These are phyloP conservation scores for Cetradonia linearis DNA, from an alignment of 495 filamentous ascomycete species.

Conservation along the genomic window DNA sequence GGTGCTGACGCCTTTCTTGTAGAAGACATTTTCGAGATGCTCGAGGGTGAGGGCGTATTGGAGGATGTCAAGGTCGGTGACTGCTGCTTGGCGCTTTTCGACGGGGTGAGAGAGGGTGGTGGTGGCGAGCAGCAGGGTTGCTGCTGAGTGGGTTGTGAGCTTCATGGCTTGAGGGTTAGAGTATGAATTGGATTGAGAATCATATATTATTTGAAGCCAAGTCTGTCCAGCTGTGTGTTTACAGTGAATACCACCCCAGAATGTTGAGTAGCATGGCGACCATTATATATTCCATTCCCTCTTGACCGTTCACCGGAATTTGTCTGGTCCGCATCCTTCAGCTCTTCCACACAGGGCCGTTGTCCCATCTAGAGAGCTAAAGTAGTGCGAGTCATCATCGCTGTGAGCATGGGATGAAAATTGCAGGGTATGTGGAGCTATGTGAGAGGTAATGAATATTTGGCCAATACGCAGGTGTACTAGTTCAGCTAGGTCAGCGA, in stretches of 20 bases:
- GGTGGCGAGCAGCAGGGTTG: constrained; percentile 2
- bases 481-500: background rate
- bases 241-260: too few species aligned
- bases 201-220: background rate
- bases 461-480: background rate
- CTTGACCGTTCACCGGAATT: background rate
- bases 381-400: background rate
- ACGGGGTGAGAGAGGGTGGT: constrained; percentile 2
- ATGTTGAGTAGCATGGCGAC: background rate
- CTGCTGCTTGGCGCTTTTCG: constrained; percentile 6
- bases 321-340: constrained; percentile 5
- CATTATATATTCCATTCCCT: constrained; percentile 1
- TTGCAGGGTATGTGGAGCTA: background rate
- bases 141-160: constrained; percentile 2
- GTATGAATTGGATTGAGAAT: background rate
- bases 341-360: background rate
- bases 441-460: background rate
- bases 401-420: too few species aligned
- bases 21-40: constrained; percentile 35
- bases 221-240: constrained; percentile 1
- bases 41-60: constrained; percentile 25
- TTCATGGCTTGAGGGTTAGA: constrained; percentile 2
- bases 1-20: constrained; percentile 42
- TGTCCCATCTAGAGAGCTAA: background rate
- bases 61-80: constrained; percentile 17